Percentiles rank a stretch among this genome's conserved stretches.
These are phyloP conservation scores for Penicillium oxalicum DNA, from an alignment of 2,329 filamentous ascomycete species.

Conservation along the genomic window DNA sequence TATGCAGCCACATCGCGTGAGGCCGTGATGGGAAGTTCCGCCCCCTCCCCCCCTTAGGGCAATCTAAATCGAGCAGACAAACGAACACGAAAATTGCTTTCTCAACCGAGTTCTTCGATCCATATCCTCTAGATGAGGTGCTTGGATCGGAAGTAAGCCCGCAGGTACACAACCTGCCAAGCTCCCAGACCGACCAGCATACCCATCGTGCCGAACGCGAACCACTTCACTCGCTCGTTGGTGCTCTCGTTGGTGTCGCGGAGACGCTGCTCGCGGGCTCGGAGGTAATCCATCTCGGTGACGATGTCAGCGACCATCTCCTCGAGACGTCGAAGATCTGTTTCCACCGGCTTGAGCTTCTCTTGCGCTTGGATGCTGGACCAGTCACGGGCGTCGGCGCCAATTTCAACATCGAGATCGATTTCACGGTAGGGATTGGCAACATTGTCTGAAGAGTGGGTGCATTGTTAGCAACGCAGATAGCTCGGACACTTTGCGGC, in stretches of 20 bases:
- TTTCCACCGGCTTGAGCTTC: constrained; percentile 96
- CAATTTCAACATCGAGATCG: constrained; percentile 93
- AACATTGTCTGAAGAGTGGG: constrained; percentile 27
- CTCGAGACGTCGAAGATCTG: constrained; percentile 85
- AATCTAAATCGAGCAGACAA: too few relatives aligned
- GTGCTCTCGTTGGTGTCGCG: constrained; percentile 99
- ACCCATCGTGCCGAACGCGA: constrained; percentile 87
- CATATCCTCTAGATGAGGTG: constrained; percentile 54
- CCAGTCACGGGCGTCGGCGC: constrained; percentile 97
- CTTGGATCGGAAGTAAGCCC: constrained; percentile 90
- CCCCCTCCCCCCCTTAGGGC: too few relatives aligned
- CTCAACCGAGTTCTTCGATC: too few relatives aligned
- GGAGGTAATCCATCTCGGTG: constrained; percentile 91
- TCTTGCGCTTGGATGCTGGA: constrained; percentile 90
- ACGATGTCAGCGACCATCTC: constrained; percentile 87
- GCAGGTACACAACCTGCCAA: constrained; percentile 97
- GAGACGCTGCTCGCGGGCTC: constrained; percentile 83
- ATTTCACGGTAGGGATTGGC: constrained; percentile 60
- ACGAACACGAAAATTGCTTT: too few relatives aligned
- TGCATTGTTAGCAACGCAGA: background rate
- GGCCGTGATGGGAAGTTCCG: too few relatives aligned
- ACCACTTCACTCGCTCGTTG: constrained; percentile 98
- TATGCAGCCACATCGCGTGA: too few relatives aligned
- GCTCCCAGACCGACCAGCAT: constrained; percentile 82
- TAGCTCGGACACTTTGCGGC: background rate